phyloP scores from a whole-genome alignment of 257 asterid species.

The Scutellaria galericulata region DNA sequence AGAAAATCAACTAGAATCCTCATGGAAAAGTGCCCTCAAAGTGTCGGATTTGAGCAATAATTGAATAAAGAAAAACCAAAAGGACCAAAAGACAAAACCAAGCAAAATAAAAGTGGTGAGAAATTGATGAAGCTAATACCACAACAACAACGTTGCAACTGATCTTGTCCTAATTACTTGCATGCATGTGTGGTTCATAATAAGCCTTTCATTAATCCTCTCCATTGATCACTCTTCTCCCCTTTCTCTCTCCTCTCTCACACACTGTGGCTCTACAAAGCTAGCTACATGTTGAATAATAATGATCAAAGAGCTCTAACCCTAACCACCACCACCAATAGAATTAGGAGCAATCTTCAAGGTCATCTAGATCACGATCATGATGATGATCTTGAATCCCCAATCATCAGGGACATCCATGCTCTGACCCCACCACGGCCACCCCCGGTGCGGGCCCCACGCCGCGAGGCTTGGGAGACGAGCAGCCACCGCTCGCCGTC shows the following conservation, averaged over 20 bases:
- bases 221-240: background rate
- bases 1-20: background rate
- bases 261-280: background rate
- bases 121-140: background rate
- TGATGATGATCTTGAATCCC: slow-evolving; percentile 30
- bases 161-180: background rate
- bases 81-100: slow-evolving; percentile 33
- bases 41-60: background rate
- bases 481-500: slow-evolving; percentile 56
- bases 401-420: slow-evolving; percentile 69
- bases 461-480: slow-evolving; percentile 57
- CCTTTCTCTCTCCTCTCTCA: background rate
- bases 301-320: slow-evolving; percentile 59
- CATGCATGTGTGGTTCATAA: slow-evolving; percentile 45
- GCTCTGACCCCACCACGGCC: slow-evolving; percentile 74
- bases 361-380: slow-evolving; percentile 35
- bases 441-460: slow-evolving; percentile 30
- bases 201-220: background rate
- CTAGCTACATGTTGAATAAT: slow-evolving; percentile 49
- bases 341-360: slow-evolving; percentile 23
- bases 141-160: slow-evolving; percentile 34
- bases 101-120: slow-evolving; percentile 21
- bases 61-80: slow-evolving; percentile 6
- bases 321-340: slow-evolving; percentile 20
- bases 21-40: background rate